Percentiles rank a stretch among this genome's conserved stretches.
Conservation (phyloP, 257 asterid species). For the Verbena officinalis region DNA sequence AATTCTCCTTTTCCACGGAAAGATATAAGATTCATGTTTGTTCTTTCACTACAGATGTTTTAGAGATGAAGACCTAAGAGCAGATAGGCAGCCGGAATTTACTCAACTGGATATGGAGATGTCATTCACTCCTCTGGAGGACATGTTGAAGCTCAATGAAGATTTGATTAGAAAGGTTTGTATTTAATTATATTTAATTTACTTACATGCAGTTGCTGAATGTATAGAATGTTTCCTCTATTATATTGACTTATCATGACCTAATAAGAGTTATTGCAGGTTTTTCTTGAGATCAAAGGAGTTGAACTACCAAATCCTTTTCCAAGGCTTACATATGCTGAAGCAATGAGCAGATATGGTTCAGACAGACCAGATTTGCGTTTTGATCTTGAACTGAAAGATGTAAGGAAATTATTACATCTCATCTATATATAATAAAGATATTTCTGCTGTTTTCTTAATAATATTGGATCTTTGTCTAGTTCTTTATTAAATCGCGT, state of each 20-base stretch:
- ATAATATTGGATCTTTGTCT: not conserved
- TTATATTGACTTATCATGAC: slow-evolving; percentile 19
- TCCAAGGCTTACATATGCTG: slow-evolving; percentile 91
- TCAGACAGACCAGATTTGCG: slow-evolving; percentile 94
- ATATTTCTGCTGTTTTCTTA: not conserved
- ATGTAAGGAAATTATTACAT: slow-evolving; percentile 43
- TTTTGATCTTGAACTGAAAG: slow-evolving; percentile 78
- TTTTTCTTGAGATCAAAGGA: slow-evolving; percentile 80
- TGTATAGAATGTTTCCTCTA: slow-evolving; percentile 1
- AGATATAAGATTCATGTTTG: slow-evolving; percentile 19
- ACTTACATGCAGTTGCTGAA: slow-evolving; percentile 5
- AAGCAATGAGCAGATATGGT: slow-evolving; percentile 88
- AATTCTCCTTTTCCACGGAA: too few relatives aligned
- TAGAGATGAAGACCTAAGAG: slow-evolving; percentile 98
- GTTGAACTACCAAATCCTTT: slow-evolving; percentile 86
- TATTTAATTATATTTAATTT: too few relatives aligned
- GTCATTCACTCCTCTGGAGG: slow-evolving; percentile 95
- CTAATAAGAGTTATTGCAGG: slow-evolving; percentile 51
- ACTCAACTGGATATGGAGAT: slow-evolving; percentile 96
- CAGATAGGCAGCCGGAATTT: slow-evolving; percentile 98
- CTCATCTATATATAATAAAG: not conserved
- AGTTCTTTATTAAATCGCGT: slow-evolving; percentile 19
- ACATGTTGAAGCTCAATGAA: slow-evolving; percentile 94
- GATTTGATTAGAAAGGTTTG: slow-evolving; percentile 91
- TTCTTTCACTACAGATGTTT: slow-evolving; percentile 72